Base-by-base conservation (phyloP, 306 rosid species). In the Abrus precatorius region DNA sequence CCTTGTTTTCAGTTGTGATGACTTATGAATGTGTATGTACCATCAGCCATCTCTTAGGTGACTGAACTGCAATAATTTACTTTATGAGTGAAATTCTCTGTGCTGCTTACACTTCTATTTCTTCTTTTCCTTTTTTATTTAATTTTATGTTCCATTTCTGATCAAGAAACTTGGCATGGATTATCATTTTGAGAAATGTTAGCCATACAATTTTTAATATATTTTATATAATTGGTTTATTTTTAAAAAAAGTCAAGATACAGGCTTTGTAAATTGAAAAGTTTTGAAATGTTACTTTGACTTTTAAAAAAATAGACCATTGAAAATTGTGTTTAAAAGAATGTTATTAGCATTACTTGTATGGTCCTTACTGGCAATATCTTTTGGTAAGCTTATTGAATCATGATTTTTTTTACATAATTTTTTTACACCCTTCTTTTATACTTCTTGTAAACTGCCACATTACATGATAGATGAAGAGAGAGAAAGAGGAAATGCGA, bases 1-100 rank as follows among this genome's bases (percentile, higher is more conserved):
- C 45, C 62, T 76, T 81, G 75, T 29, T 40, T 74, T 69, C 53
- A 28, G 59, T 38, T 67, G 56, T 77, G 29, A 55, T 54, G 0
- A 48, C 27, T 47, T 50, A 69, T 30, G 34, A 45, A n/a, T 66
- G 27, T 82, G 75, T 7, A 20, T 69, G 69, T 70, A 60, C 30
- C 52, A 59, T 60, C n/a, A 30, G 13, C 76, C 64, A 79, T 3
- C 79, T 45, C 54, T 66, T 62, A 60, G 76, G 64, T 69, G 47
- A 79, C 79, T 71, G 77, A 73, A 75, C 57, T 78, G 47, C 12
- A 60, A 69, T 68, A 11, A 47, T 48, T 28, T 52, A 43, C 12
- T 56, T 76, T 59, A 80, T 70, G 79, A 74, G 28, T 78, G 75
- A 72, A 48, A 60, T 55, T 60, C 55, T 70, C n/a, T 65, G 9